Evolutionary conservation across 2,329 filamentous ascomycete genomes (phyloP), one percentile per base, ranked within the genome.

Genomic region (Pleurostoma richardsiae): DNA sequence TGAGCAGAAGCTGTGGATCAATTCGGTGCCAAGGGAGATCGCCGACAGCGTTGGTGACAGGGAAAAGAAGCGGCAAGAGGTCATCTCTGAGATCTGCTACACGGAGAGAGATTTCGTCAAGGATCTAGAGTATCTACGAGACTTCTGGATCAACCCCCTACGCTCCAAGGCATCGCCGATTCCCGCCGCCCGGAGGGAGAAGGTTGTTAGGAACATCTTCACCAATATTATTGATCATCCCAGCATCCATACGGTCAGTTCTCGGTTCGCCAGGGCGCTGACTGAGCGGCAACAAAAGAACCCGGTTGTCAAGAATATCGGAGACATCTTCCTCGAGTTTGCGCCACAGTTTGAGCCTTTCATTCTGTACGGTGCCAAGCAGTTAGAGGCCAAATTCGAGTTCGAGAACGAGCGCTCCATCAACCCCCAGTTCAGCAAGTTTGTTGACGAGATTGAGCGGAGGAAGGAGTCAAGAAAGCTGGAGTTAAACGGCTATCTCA

Each of bases 1-100:
- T 60, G 91, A 97, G 65, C 94, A 97, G 71, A 97, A 97, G 67
- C 79, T 99, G 36, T 99, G 94, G 94, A 99, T 99, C 68, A 97
- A 97, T 65, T 96, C 91, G 10, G 94, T 99, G 33, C 89, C 91
- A 1, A 94, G 96, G 65, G 94, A 97, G 64, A 76, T 99, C 48
- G 90, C 91, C 1, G 91, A 97, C 56, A 88, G 85, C 60, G 85
- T 96, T 30, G 84, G 83, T 43, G 94, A 99, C 56, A 82, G 81
- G 55, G 94, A 99, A 67, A 95, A 96, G 82, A 97, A 97, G 73
- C 83, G 94, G 40, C 94, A 99, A 64, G 94, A 99, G 63, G 88
- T 99, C 56, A 96, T 99, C 50, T 96, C 92, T 5, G 94, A 99
- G 65, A 85, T 97, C 52, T 96, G 95, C 83, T 99, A 99, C 70